Base-by-base conservation (phyloP, 2,329 filamentous ascomycete genomes). In the Venturiaceae sp. region DNA sequence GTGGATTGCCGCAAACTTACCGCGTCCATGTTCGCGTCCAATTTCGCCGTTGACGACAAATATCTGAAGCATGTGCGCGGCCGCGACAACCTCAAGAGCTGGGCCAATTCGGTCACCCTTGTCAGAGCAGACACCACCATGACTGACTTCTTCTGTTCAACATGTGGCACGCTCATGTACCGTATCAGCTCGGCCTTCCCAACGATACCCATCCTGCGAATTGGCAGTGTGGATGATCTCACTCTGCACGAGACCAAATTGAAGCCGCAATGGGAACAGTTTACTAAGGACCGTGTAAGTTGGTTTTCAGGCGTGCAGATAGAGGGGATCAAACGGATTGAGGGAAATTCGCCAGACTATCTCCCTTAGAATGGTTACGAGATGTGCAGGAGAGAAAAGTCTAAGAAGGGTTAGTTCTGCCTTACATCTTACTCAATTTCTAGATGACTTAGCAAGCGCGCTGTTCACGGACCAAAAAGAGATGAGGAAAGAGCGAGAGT, bases 171-270 rank as follows among this genome's bases (percentile, higher is more conserved):
- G 0, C 74, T 85, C 3, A 80, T 86, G 81, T 85, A 84, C 63
- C 75, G 83, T 0, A 67, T 75, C 8, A 70, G 77, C 4, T 64
- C 68, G 1, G 70, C 64, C 0, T 78, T 73, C 57, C 80, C 80
- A 0, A 78, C 74, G 0, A 59, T 60, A 44, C 77, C 68, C 37
- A 77, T 85, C 52, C 55, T 81, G 60, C 70, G 83, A 0, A 76
- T 83, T 54, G 84, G 84, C 0, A 84, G 80, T 0, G 77, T 87
- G 1, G 83, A 87, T 66, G 83, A 86, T 68, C 82, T 83, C 55
- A 67, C 65, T 54, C 64, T 86, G 55, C 75, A 79, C 34, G 81
- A 85, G 70, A 81, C 77, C 0, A 79, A 76, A 64, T 66, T 86
- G 62, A 79, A 70, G 64, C 83, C 83, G 0, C 67, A 65, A 59